Evolutionary conservation across 2,329 filamentous ascomycete species (phyloP).

Genomic region (Penicillium sumatraense): DNA sequence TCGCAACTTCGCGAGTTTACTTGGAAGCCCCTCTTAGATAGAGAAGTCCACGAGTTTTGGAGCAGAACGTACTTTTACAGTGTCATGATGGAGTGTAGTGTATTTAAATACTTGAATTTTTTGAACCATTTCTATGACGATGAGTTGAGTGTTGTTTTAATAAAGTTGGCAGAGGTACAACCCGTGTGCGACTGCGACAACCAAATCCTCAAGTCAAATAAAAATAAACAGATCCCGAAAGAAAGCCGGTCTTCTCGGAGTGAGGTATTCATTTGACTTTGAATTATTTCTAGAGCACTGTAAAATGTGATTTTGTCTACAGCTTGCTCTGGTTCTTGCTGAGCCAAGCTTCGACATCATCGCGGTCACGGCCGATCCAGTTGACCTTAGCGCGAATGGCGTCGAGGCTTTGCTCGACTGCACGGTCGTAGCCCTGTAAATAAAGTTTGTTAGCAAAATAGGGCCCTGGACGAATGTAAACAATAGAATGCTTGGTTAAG

Average conservation of each 20-base stretch:
- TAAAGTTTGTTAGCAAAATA: constrained; percentile 16
- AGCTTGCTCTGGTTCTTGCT: constrained; percentile 58
- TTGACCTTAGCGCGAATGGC: constrained; percentile 80
- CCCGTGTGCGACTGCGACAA: constrained; percentile 3
- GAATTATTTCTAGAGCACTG: neutral
- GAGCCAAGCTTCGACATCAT: constrained; percentile 76
- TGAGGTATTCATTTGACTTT: neutral
- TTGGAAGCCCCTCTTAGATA: no score
- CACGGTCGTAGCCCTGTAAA: constrained; percentile 73
- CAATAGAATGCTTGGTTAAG: neutral
- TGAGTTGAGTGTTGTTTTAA: constrained; percentile 12
- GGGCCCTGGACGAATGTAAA: neutral
- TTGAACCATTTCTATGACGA: neutral
- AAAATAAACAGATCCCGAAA: neutral
- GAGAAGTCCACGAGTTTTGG: no score
- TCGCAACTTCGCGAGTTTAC: no score
- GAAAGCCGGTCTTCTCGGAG: neutral
- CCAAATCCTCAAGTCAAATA: neutral
- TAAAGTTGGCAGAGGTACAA: constrained; percentile 2
- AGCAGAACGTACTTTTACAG: no score
- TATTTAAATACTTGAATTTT: no score
- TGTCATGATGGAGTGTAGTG: no score
- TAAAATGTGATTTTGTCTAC: constrained; percentile 15
- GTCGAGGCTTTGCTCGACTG: constrained; percentile 87
- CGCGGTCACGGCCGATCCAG: constrained; percentile 76